Evolutionary conservation across 352 stramenopile genomes (phyloP).

Genomic region (Globisporangium nunn): DNA sequence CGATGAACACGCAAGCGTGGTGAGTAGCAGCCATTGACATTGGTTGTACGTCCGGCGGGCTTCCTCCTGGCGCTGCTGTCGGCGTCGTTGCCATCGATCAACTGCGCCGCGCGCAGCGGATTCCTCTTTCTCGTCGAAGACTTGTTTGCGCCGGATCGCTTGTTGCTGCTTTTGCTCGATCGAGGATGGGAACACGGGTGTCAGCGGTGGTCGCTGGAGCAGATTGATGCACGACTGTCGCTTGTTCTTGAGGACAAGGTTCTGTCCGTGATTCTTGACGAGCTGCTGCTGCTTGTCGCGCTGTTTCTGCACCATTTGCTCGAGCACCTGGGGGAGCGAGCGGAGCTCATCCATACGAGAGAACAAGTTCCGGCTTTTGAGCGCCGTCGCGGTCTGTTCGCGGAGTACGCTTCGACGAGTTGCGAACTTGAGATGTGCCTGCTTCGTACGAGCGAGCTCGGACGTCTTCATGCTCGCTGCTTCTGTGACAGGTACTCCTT

Average conservation of each 20-base stretch:
- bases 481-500: not conserved
- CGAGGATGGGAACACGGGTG: slow-evolving; percentile 46
- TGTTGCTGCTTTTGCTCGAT: slow-evolving; percentile 44
- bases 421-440: slow-evolving; percentile 16
- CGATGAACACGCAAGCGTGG: slow-evolving; percentile 26
- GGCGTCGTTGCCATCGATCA: slow-evolving; percentile 46
- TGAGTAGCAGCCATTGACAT: slow-evolving; percentile 53
- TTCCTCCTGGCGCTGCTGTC: slow-evolving; percentile 24
- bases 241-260: slow-evolving; percentile 51
- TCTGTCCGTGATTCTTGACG: slow-evolving; percentile 32
- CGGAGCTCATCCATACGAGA: slow-evolving; percentile 52
- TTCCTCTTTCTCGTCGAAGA: slow-evolving; percentile 38
- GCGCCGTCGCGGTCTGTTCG: slow-evolving; percentile 38
- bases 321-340: slow-evolving; percentile 38
- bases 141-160: slow-evolving; percentile 42
- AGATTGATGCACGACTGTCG: slow-evolving; percentile 21
- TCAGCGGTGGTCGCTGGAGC: slow-evolving; percentile 41
- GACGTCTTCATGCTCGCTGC: not conserved
- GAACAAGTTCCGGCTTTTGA: slow-evolving; percentile 44
- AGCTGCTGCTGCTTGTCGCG: slow-evolving; percentile 30
- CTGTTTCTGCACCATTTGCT: slow-evolving; percentile 33
- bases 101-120: slow-evolving; percentile 24
- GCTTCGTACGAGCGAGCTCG: slow-evolving; percentile 5
- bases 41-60: slow-evolving; percentile 30
- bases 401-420: slow-evolving; percentile 40